A percentile compares a stretch with the other conserved stretches of the same genome.
Conservation (phyloP, 2,329 filamentous ascomycete species). For the Lecanicillium sp. region DNA sequence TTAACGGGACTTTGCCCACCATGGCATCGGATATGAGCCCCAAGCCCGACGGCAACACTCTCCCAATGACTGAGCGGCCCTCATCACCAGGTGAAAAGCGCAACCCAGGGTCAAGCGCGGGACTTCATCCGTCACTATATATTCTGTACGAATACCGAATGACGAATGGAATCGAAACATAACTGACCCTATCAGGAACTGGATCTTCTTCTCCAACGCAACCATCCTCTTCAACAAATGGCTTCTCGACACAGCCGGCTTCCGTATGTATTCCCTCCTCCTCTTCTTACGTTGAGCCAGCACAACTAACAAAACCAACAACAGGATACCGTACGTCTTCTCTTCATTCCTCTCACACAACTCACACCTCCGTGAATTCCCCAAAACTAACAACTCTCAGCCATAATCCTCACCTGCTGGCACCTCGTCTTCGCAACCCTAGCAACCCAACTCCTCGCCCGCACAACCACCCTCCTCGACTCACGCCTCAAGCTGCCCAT, state of each 20-base stretch:
- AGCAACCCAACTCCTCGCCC: constrained; percentile 57
- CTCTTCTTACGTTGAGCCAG: neutral
- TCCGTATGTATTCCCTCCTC: constrained; percentile 48
- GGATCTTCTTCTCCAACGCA: constrained; percentile 77
- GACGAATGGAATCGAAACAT: neutral
- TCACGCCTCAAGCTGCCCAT: constrained; percentile 53
- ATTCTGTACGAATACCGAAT: constrained; percentile 17
- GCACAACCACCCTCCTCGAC: constrained; percentile 55
- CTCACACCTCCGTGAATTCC: neutral
- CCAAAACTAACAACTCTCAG: constrained; percentile 17
- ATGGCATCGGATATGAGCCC: no score
- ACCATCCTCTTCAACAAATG: constrained; percentile 93
- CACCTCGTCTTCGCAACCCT: constrained; percentile 58
- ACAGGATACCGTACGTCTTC: constrained; percentile 24
- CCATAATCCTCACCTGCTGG: constrained; percentile 57
- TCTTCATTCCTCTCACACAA: neutral
- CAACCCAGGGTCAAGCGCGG: constrained; percentile 10
- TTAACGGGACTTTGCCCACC: no score
- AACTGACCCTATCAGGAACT: constrained; percentile 37
- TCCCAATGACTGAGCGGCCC: constrained; percentile 19
- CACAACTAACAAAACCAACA: neutral
- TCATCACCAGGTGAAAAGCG: neutral
- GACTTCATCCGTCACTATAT: constrained; percentile 25
- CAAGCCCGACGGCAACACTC: neutral
- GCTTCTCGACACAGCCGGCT: constrained; percentile 66